These are phyloP conservation scores for Syncephalastrum racemosum DNA, from an alignment of 371 early-diverging fungal species.

Conservation along the genomic window DNA sequence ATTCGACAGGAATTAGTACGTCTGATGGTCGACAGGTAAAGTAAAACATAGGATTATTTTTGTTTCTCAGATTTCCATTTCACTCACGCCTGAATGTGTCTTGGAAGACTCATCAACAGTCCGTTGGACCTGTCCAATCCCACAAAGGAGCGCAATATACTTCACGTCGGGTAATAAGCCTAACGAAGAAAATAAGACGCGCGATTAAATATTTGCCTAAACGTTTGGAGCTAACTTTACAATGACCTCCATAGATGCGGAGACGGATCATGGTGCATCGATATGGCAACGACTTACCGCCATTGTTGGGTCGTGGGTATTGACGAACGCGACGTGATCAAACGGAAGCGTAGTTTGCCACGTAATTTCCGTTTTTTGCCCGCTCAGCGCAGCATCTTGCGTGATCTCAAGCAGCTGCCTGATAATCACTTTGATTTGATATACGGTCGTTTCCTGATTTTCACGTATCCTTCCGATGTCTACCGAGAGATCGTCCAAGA, in stretches of 20 bases:
- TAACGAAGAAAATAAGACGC: neutral
- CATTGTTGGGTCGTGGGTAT: conserved; percentile 18
- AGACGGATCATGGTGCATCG: conserved; percentile 21
- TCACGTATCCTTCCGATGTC: conserved; percentile 21
- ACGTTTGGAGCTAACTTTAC: neutral
- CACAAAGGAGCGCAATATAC: conserved; percentile 8
- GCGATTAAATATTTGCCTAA: neutral
- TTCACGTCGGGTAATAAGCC: conserved; percentile 19
- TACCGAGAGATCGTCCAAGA: conserved; percentile 35
- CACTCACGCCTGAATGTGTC: neutral
- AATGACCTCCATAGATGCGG: conserved; percentile 12
- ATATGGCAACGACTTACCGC: conserved; percentile 15
- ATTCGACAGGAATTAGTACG: conserved; percentile 24
- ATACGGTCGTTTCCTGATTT: conserved; percentile 29
- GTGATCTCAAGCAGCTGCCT: conserved; percentile 26
- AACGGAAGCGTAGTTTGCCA: conserved; percentile 3
- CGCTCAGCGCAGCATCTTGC: conserved; percentile 18
- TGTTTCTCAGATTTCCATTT: too few relatives aligned
- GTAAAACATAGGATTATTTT: too few relatives aligned
- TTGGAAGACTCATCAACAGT: conserved; percentile 4
- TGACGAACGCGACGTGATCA: conserved; percentile 13
- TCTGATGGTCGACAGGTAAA: conserved; percentile 23
- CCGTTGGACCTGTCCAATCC: conserved; percentile 12
- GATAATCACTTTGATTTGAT: conserved; percentile 40
- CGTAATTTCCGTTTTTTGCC: conserved; percentile 33